Conservation (phyloP, 2,329 filamentous ascomycete species). For the Hortaea werneckii region DNA sequence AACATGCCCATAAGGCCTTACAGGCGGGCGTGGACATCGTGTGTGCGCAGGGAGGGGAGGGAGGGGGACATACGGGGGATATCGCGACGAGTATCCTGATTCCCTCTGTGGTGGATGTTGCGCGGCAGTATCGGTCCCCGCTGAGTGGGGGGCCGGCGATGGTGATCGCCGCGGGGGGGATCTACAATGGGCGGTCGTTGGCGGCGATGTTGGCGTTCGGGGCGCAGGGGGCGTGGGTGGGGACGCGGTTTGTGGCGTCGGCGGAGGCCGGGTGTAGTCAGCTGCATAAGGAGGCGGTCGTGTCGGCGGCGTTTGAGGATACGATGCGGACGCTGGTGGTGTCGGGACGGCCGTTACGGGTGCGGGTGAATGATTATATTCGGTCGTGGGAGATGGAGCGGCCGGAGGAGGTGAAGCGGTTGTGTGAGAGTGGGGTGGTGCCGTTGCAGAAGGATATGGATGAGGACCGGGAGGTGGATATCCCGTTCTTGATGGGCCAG, state of each 20-base stretch:
- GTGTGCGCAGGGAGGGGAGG: constrained; percentile 86
- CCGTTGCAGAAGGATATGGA: constrained; percentile 78
- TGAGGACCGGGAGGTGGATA: constrained; percentile 68
- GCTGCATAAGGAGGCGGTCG: constrained; percentile 75
- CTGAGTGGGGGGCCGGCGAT: constrained; percentile 61
- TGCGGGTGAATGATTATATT: constrained; percentile 76
- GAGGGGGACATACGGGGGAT: constrained; percentile 85
- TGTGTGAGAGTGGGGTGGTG: constrained; percentile 68
- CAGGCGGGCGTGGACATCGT: constrained; percentile 81
- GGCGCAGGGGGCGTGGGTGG: constrained; percentile 84
- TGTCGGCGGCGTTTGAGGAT: constrained; percentile 66
- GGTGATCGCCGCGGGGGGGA: constrained; percentile 82
- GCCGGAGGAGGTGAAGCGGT: constrained; percentile 62
- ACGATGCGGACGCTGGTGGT: constrained; percentile 76
- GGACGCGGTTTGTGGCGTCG: constrained; percentile 80
- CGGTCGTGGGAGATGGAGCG: constrained; percentile 61
- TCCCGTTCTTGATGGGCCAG: constrained; percentile 88
- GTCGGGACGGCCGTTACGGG: constrained; percentile 68
- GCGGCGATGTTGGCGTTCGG: constrained; percentile 80
- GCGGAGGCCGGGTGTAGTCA: constrained; percentile 71
- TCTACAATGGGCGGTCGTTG: constrained; percentile 70
- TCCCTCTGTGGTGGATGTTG: constrained; percentile 78
- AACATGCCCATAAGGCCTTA: constrained; percentile 81
- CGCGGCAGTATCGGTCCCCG: constrained; percentile 57
- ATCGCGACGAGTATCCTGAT: constrained; percentile 79